Percentiles rank a stretch among this genome's conserved stretches.
These are phyloP conservation scores for Actinomucor elegans DNA, from an alignment of 371 early-diverging fungal genomes.

Conservation along the genomic window DNA sequence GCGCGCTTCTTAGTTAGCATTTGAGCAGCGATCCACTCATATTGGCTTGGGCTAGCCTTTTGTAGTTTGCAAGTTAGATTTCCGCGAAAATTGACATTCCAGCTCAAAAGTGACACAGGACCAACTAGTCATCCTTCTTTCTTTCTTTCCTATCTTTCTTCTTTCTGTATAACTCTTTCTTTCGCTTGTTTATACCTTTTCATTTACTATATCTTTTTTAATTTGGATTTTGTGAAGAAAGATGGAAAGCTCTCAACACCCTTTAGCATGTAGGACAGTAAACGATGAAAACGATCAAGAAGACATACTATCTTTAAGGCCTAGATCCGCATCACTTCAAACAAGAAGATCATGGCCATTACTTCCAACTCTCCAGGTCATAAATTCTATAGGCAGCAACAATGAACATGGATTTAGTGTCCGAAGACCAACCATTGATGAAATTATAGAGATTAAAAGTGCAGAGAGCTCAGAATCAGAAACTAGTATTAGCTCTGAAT, in stretches of 20 bases:
- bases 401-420: too few relatives aligned
- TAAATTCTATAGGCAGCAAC: constrained; percentile 1
- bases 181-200: too few relatives aligned
- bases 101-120: constrained; percentile 4
- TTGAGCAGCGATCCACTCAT: too few relatives aligned
- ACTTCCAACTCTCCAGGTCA: constrained; percentile 6
- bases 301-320: not conserved
- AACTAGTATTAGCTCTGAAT: constrained; percentile 3
- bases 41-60: too few relatives aligned
- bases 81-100: constrained; percentile 10
- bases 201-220: not conserved
- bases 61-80: too few relatives aligned
- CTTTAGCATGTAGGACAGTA: not conserved
- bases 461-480: not conserved
- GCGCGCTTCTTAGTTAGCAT: too few relatives aligned
- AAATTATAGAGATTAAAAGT: not conserved
- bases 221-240: not conserved
- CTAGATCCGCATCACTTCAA: constrained; percentile 10
- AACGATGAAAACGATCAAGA: not conserved
- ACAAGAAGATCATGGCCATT: constrained; percentile 16
- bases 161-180: not conserved
- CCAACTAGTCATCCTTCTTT: not conserved
- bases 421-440: not conserved
- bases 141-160: not conserved
- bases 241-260: constrained; percentile 9